A percentile compares a stretch with the other conserved stretches of the same genome.
Conservation (phyloP, 1,284 basidiomycete species). For the Limonomyces culmigenus region DNA sequence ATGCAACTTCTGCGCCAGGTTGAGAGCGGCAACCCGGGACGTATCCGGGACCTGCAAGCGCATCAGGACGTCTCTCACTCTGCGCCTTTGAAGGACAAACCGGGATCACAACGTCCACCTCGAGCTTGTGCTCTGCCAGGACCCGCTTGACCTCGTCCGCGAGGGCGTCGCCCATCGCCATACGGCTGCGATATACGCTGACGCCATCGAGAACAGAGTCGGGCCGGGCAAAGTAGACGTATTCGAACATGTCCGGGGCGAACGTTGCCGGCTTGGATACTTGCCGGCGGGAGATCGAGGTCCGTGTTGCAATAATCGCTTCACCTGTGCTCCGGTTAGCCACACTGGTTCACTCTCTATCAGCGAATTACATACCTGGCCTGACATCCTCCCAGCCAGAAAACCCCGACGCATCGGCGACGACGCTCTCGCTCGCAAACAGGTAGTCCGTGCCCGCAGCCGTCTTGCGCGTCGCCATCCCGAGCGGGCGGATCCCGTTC, state of each 20-base stretch:
- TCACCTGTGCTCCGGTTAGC: constrained; percentile 41
- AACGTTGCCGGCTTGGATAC: constrained; percentile 59
- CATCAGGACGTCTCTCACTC: constrained; percentile 1
- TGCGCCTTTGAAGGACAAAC: constrained; percentile 24
- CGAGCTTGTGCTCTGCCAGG: constrained; percentile 49
- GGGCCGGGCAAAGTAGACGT: constrained; percentile 95
- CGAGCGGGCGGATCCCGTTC: constrained; percentile 93
- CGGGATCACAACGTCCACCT: constrained; percentile 92
- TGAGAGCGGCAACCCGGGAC: constrained; percentile 87
- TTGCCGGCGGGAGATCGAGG: constrained; percentile 54
- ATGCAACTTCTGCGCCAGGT: constrained; percentile 80
- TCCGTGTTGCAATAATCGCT: constrained; percentile 88
- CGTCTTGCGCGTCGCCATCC: constrained; percentile 54
- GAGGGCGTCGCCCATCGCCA: constrained; percentile 98
- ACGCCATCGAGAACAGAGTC: constrained; percentile 97
- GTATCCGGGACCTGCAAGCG: constrained; percentile 75
- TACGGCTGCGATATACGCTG: constrained; percentile 92
- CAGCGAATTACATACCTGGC: constrained; percentile 59
- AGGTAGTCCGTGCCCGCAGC: constrained; percentile 66
- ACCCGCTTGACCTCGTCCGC: constrained; percentile 77
- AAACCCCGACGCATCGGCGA: constrained; percentile 88
- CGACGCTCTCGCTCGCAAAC: constrained; percentile 91
- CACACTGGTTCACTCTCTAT: background rate
- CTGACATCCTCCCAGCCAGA: constrained; percentile 86
- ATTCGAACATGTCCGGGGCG: constrained; percentile 99